Conservation (phyloP, 208 protist species). For the Trypanosoma boissoni region DNA sequence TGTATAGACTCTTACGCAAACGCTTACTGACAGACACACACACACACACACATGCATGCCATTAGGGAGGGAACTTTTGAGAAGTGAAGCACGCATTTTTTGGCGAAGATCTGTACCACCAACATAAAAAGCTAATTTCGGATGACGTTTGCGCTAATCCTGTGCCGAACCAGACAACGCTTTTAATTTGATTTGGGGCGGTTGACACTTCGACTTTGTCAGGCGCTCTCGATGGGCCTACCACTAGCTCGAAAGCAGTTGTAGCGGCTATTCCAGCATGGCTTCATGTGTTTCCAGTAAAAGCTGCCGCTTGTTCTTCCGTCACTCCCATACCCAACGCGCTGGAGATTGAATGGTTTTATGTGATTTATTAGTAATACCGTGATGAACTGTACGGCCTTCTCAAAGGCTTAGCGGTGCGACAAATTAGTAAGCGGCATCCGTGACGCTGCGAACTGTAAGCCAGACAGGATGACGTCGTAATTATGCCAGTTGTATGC, state of each 20-base stretch:
- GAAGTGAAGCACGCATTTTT: conserved; percentile 8
- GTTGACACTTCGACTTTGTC: conserved; percentile 54
- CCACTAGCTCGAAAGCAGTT: conserved; percentile 17
- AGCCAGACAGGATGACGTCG: conserved; percentile 23
- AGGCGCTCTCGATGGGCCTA: conserved; percentile 30
- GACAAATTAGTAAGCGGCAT: conserved; percentile 35
- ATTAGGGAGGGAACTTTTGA: no score
- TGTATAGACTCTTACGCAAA: no score
- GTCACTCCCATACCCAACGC: conserved; percentile 22
- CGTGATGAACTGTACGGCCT: conserved; percentile 30
- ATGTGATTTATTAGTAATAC: conserved; percentile 36
- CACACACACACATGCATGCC: no score
- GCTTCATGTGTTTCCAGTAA: conserved; percentile 18
- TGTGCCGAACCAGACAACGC: conserved; percentile 22
- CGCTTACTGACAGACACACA: no score
- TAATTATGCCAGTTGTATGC: no score
- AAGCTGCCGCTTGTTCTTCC: no score
- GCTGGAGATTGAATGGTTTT: conserved; percentile 34
- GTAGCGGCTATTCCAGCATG: neutral
- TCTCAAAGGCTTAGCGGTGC: conserved; percentile 21
- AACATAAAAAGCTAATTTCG: conserved; percentile 23
- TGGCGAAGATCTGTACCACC: conserved; percentile 21
- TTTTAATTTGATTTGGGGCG: conserved; percentile 29
- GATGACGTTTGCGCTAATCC: conserved; percentile 17
- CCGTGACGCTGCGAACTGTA: conserved; percentile 29